A percentile compares a stretch with the other conserved stretches of the same genome.
Conservation (phyloP, 768 basidiomycete genomes). For the Rhodotorula kratochvilovae region DNA sequence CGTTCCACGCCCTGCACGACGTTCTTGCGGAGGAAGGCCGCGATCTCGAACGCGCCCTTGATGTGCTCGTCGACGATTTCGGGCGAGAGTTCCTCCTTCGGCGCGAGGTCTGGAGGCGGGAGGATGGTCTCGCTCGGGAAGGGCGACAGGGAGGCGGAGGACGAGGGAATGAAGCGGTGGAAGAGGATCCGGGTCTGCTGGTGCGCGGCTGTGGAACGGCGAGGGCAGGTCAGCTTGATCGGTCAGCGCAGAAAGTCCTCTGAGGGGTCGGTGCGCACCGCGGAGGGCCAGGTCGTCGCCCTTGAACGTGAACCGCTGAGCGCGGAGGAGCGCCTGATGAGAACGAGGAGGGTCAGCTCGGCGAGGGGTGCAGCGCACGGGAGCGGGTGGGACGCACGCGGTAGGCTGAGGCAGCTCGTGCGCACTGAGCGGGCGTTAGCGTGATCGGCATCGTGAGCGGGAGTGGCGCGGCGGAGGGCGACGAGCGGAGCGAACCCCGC, state of each 20-base stretch:
- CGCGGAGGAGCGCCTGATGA: conserved; percentile 29
- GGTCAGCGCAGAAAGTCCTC: no score
- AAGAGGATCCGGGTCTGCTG: conserved; percentile 37
- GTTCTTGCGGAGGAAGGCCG: conserved; percentile 69
- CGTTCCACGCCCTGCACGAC: conserved; percentile 71
- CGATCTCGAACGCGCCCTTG: conserved; percentile 65
- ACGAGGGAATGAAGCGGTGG: conserved; percentile 36
- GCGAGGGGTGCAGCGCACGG: no score
- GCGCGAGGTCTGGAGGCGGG: conserved; percentile 3
- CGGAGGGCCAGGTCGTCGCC: conserved; percentile 29
- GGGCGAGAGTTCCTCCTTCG: conserved; percentile 10
- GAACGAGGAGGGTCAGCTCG: neutral
- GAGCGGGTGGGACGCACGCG: neutral
- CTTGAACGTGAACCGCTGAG: conserved; percentile 37
- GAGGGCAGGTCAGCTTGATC: neutral
- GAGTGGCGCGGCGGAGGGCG: neutral
- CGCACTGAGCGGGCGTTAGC: conserved; percentile 23
- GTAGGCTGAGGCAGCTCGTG: conserved; percentile 34
- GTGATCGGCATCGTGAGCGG: conserved; percentile 12
- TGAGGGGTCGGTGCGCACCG: neutral
- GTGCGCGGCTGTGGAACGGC: conserved; percentile 15
- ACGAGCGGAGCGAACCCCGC: no score
- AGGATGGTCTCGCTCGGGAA: neutral
- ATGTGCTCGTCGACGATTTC: conserved; percentile 52
- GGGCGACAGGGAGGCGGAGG: conserved; percentile 17